Evolutionary conservation across 768 basidiomycete genomes (phyloP).

Genomic region (Auriscalpium vulgare): DNA sequence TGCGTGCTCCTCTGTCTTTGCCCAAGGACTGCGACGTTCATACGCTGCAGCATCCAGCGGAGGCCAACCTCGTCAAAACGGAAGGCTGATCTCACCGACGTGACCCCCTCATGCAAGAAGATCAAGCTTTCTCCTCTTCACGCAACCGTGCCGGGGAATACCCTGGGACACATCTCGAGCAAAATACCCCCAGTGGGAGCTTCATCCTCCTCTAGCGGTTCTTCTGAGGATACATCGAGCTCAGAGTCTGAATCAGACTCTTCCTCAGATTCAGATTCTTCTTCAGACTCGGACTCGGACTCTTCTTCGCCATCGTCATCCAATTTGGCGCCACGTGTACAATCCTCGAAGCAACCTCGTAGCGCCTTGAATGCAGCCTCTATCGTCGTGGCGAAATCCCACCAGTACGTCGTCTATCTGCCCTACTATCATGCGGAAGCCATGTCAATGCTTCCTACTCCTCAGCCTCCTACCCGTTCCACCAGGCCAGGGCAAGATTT

Average conservation of each 20-base stretch:
- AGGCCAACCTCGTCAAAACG: conserved; percentile 1
- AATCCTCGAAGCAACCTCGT: too few relatives aligned
- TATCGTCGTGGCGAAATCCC: background rate
- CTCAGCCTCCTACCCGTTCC: conserved; percentile 30
- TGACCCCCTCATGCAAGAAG: conserved; percentile 1
- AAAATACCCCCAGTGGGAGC: background rate
- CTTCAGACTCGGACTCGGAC: conserved; percentile 11
- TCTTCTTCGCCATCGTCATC: conserved; percentile 20
- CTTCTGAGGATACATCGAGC: conserved; percentile 22
- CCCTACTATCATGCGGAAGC: background rate
- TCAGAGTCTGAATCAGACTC: conserved; percentile 3
- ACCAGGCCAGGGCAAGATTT: conserved; percentile 51
- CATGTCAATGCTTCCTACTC: background rate
- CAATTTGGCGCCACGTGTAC: background rate
- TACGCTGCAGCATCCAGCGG: background rate
- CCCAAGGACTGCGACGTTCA: background rate
- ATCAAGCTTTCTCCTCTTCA: background rate
- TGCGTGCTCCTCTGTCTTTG: background rate
- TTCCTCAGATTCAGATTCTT: conserved; percentile 2
- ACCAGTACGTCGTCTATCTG: background rate
- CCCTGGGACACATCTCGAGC: background rate
- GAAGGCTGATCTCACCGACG: background rate
- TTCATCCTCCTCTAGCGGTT: conserved; percentile 11
- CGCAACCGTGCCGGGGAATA: background rate
- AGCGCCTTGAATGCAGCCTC: background rate